Evolutionary conservation across 495 filamentous ascomycete species (phyloP), one percentile per base, ranked within the genome.

Genomic region (Talaromyces proteolyticus): DNA sequence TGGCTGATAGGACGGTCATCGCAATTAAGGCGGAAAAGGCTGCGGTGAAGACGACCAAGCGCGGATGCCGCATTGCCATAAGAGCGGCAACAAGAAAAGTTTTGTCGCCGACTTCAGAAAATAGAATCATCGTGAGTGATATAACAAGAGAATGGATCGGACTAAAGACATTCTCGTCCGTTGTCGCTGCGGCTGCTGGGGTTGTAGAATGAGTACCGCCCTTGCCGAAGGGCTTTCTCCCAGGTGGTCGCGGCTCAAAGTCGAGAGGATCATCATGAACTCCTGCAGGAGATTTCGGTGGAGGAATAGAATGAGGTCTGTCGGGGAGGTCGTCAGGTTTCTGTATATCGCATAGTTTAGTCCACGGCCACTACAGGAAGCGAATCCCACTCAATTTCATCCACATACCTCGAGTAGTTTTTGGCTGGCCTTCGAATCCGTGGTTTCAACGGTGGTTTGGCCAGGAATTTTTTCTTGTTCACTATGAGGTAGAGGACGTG

Each of bases 31-130:
- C 95, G 53, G 82, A 76, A 57, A 97, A 89, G n/a, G 93, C 93
- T 5, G 93, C 89, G 6, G 88, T 83, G 70, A 97, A 98, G 38
- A 98, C 94, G 11, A 96, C 75, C 47, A 96, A 65, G 25, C 92
- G 88, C 39, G 93, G 86, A 62, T 98, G 91, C 56, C 95, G 89
- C 93, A 98, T 98, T 2, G 93, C 93, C 93, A 98, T 98, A 18
- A 98, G 77, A 20, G 93, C 93, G 12, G 93, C 93, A 39, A 98
- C 89, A 37, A 98, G 77, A 71, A 98, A 98, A 0, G 93, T 98
- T 67, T 98, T 98, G 79, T 98, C 93, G 51, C 93, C 93, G 62
- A 98, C 84, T 64, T 98, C 93, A 53, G 93, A 96, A 57, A 97
- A 88, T 48, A 97, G 76, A 53, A 98, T 98, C 93, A 97, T 97